Evolutionary conservation across 2,329 filamentous ascomycete genomes (phyloP), one percentile per base, ranked within the genome.

Genomic region (Eurotiales sp.): DNA sequence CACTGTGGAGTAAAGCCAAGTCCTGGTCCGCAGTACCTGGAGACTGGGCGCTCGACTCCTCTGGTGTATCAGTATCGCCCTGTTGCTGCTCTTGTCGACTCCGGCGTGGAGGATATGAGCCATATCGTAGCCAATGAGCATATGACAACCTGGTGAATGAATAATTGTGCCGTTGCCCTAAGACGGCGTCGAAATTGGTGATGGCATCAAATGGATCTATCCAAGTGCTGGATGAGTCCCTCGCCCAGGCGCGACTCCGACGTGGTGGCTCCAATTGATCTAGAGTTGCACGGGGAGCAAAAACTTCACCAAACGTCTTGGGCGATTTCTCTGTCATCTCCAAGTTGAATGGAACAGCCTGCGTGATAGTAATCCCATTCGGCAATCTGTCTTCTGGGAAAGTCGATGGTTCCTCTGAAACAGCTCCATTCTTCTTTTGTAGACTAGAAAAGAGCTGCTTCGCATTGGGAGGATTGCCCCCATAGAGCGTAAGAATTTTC

Each of bases 371-470:
- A 37, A 96, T 81, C 32, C 90, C 89, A 52, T 83, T 85, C 0
- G 91, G 91, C 22, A 96, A 73, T 17, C 75, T 79, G 32, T 79
- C 76, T 61, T 89, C 86, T 46, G 81, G 78, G 8, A 90, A 71
- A 10, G 62, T 47, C 60, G 3, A 15, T 11, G 46, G 57, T 6
- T 63, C 57, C 8, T 70, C 66, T 11, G 68, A 62, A 27, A 72
- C 69, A n/a, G 61, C 22, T 32, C 64, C 64, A 40, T 64, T 59
- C 1, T 68, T 66, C 50, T 80, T 77, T 57, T 87, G 88, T 45
- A 96, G 75, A 67, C 91, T 95, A 3, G 92, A 95, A 66, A 93
- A 96, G 3, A 96, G 75, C 54, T 92, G 87, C 59, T 84, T 86
- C 30, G 87, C 80, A 41, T 84, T 83, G 1, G 85, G 83, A 36